Base-by-base conservation (phyloP, 202 grass and related monocot species). In the Schoenoplectus tabernaemontani region DNA sequence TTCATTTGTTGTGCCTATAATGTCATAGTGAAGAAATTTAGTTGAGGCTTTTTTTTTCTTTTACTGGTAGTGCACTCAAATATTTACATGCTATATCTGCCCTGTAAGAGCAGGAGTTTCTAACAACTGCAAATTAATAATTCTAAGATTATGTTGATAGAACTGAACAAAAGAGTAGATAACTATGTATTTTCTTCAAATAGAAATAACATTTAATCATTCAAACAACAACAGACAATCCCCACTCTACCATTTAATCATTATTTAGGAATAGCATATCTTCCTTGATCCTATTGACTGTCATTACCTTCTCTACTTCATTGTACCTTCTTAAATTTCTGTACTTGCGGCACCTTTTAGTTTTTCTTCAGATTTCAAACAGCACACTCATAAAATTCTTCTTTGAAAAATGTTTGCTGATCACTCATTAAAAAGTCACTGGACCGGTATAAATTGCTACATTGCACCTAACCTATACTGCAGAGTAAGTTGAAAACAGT, bases 1-100 rank as follows among this genome's bases (percentile, higher is more conserved):
- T 99, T 99, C 64, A 89, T 88, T 85, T 96, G 92, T 3, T 99
- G 96, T 10, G 90, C 81, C 96, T 98, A 37, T 80, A 30, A 84
- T 4, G 70, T 34, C 63, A 63, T 11, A 74, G 30, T 4, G 20
- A 3, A 42, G 61, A 9, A 30, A 46, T 9, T 65, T 50, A 48
- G 6, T n/a, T 10, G 26, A 24, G 11, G 10, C 10, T 23, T 32
- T 73, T 28, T 8, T 7, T 73, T 15, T 50, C 12, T n/a, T 32
- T 11, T 73, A 17, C 15, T 4, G 12, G 24, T 30, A 48, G 20
- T 9, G 39, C 46, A 34, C 28, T 54, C 26, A 50, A 19, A 28
- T 30, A 26, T 72, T 6, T 50, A 50, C 23, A 48, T 5, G 9
- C 43, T 41, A 43, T 9, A 43, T 50, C 24, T 10, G 28, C 43